Conservation (phyloP, 169 alveolate genomes). For the Hepatocystis sp. region DNA sequence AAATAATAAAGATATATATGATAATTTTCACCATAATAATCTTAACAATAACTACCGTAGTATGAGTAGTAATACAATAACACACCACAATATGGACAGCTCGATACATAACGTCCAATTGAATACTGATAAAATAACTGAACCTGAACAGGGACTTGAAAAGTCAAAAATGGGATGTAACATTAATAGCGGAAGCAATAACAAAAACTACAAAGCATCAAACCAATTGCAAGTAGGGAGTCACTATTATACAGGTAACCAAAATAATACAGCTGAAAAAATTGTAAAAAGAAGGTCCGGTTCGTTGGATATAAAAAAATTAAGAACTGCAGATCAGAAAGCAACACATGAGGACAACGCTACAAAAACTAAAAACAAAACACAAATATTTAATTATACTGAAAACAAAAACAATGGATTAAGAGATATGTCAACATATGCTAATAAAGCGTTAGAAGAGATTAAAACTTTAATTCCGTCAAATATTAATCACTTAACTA, state of each 20-base stretch:
- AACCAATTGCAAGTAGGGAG: background rate
- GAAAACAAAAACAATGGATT: constrained; percentile 61
- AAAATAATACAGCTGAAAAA: constrained; percentile 6
- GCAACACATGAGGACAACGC: background rate
- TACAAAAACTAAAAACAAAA: constrained; percentile 10
- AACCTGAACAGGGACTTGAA: no score
- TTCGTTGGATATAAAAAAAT: constrained; percentile 38
- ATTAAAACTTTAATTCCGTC: constrained; percentile 69
- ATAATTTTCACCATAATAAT: no score
- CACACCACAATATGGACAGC: no score
- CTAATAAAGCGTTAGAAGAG: constrained; percentile 56
- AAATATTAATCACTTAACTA: constrained; percentile 10
- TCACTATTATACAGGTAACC: background rate
- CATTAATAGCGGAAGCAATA: no score
- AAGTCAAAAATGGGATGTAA: no score
- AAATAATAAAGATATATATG: no score
- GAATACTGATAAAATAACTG: no score
- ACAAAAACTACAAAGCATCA: no score
- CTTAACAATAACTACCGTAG: no score
- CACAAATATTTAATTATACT: constrained; percentile 57
- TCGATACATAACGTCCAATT: no score
- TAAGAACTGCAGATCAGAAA: background rate
- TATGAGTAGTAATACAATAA: no score
- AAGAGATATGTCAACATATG: constrained; percentile 76
- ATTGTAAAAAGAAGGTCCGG: constrained; percentile 27